Conservation (phyloP, 768 basidiomycete species). For the Clitopilus passeckerianus region DNA sequence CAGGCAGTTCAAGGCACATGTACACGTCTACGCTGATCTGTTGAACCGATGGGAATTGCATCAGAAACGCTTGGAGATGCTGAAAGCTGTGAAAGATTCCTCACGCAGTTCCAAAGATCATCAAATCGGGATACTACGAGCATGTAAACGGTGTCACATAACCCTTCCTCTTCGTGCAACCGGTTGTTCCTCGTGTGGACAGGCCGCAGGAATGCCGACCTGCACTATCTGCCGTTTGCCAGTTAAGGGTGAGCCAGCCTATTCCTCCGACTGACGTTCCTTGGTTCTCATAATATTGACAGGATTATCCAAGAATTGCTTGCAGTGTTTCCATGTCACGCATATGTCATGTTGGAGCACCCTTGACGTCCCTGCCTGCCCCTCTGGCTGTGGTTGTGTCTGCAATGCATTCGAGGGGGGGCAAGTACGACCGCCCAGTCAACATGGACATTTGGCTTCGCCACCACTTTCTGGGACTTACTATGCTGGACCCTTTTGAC, state of each 20-base stretch:
- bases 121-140: conserved; percentile 37
- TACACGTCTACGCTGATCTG: conserved; percentile 70
- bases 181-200: conserved; percentile 39
- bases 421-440: conserved; percentile 14
- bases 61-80: conserved; percentile 66
- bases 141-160: conserved; percentile 40
- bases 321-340: conserved; percentile 57
- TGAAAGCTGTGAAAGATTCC: conserved; percentile 51
- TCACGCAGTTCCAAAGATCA: conserved; percentile 1
- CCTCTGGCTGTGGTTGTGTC: conserved; percentile 66
- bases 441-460: conserved; percentile 5
- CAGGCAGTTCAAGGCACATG: conserved; percentile 43
- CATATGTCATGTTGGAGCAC: conserved; percentile 63
- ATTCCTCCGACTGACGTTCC: not conserved
- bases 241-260: conserved; percentile 51
- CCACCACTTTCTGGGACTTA: not conserved
- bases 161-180: conserved; percentile 7
- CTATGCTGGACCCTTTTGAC: not conserved
- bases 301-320: conserved; percentile 63
- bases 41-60: conserved; percentile 70
- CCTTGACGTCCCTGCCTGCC: conserved; percentile 47
- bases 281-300: conserved; percentile 1
- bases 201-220: conserved; percentile 36
- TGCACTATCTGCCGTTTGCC: conserved; percentile 78
- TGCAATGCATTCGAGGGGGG: conserved; percentile 33